phyloP scores from a whole-genome alignment of 257 asterid genomes.

The Verbascum thapsus region DNA sequence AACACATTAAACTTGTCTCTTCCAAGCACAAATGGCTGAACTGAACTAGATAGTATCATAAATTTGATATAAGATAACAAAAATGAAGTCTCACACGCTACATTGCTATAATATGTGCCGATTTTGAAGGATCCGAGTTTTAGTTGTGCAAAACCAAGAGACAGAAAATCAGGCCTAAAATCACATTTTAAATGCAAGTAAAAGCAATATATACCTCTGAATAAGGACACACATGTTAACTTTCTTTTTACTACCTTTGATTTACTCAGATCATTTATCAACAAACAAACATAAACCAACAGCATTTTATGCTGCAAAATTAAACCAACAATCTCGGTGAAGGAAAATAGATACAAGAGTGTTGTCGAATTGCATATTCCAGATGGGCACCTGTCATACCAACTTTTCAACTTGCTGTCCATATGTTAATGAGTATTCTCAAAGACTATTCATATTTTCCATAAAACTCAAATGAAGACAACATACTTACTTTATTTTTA shows the following conservation, averaged over 20 bases:
- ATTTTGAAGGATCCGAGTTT: too few species aligned
- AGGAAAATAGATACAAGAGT: background rate
- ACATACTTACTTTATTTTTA: conserved; percentile 60
- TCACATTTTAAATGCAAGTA: conserved; percentile 2
- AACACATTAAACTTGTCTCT: background rate
- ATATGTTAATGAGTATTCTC: background rate
- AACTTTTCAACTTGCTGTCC: background rate
- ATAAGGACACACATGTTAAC: background rate
- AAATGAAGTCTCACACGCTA: too few species aligned
- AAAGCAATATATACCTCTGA: background rate
- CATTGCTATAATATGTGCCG: too few species aligned
- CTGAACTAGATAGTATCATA: background rate
- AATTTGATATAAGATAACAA: background rate
- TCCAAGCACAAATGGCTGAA: background rate
- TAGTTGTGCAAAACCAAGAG: too few species aligned
- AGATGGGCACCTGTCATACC: background rate
- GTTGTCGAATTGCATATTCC: background rate
- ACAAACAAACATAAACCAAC: background rate
- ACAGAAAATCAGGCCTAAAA: too few species aligned
- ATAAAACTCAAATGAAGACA: conserved; percentile 9
- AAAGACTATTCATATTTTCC: background rate
- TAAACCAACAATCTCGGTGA: background rate
- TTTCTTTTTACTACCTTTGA: background rate
- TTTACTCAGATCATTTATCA: background rate
- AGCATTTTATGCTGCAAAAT: background rate